Evolutionary conservation across 2,329 filamentous ascomycete species (phyloP).

Genomic region (Thermochaetoides dissita): DNA sequence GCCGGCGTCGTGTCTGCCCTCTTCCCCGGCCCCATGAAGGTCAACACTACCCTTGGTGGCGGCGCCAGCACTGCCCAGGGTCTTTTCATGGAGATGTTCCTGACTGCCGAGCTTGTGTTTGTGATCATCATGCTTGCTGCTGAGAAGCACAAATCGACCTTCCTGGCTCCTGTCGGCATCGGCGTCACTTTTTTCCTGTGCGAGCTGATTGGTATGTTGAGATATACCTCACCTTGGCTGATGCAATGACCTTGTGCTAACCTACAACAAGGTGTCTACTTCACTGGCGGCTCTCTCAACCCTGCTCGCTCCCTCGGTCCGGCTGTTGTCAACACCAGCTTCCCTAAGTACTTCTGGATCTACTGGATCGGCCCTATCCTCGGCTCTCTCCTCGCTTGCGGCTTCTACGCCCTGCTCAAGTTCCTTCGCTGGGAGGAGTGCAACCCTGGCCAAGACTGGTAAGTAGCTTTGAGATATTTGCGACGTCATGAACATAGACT

Average conservation of each 20-base stretch:
- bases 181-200: conserved; percentile 49
- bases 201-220: conserved; percentile 21
- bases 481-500: background rate
- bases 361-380: conserved; percentile 32
- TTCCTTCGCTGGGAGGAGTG: conserved; percentile 13
- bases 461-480: background rate
- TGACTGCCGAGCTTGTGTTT: conserved; percentile 44
- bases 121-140: conserved; percentile 51
- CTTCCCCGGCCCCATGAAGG: conserved; percentile 36
- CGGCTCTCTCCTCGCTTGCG: conserved; percentile 27
- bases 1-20: conserved; percentile 40
- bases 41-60: conserved; percentile 32
- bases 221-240: too few species aligned
- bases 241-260: background rate
- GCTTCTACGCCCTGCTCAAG: conserved; percentile 13
- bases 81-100: conserved; percentile 47
- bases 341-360: conserved; percentile 29
- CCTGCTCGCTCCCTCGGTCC: conserved; percentile 31
- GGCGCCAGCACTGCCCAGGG: conserved; percentile 35
- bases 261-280: conserved; percentile 22
- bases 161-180: conserved; percentile 52
- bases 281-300: conserved; percentile 29
- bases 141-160: conserved; percentile 54
- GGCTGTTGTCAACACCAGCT: conserved; percentile 23
- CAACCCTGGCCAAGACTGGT: conserved; percentile 14